These are phyloP conservation scores for Penicillium sp. DNA, from an alignment of 2,329 filamentous ascomycete genomes.

Conservation along the genomic window DNA sequence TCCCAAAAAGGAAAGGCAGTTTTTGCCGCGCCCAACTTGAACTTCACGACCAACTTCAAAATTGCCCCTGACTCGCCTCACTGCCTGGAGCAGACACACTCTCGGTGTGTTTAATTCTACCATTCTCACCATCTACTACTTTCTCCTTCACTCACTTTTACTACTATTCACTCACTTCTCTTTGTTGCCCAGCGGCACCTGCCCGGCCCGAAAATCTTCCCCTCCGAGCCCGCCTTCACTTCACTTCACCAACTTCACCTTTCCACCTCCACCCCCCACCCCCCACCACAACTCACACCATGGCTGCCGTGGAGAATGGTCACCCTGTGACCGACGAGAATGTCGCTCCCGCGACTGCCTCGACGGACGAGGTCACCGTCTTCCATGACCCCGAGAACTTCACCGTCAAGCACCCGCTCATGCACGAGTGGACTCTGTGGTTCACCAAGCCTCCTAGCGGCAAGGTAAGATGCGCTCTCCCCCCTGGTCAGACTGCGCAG, in stretches of 20 bases:
- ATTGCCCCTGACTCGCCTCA: slow-evolving; percentile 20
- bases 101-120: too few species aligned
- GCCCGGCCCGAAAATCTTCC: slow-evolving; percentile 15
- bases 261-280: slow-evolving; percentile 9
- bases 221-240: slow-evolving; percentile 15
- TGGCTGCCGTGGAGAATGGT: slow-evolving; percentile 45
- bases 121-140: neutral
- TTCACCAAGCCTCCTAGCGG: slow-evolving; percentile 97
- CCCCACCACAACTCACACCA: slow-evolving; percentile 24
- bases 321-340: slow-evolving; percentile 57
- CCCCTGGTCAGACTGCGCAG: neutral
- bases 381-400: slow-evolving; percentile 99
- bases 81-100: slow-evolving; percentile 49
- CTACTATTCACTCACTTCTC: neutral
- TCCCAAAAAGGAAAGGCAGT: slow-evolving; percentile 31
- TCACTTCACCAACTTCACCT: slow-evolving; percentile 9
- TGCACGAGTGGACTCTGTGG: slow-evolving; percentile 98
- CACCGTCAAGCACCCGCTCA: slow-evolving; percentile 98
- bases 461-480: slow-evolving; percentile 66
- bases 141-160: neutral
- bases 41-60: slow-evolving; percentile 29
- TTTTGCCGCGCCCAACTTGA: slow-evolving; percentile 32
- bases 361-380: slow-evolving; percentile 75
- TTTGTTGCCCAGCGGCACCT: neutral
- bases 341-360: slow-evolving; percentile 55